phyloP scores from a whole-genome alignment of 305 asterid genomes.

The Solanum hybrid region DNA sequence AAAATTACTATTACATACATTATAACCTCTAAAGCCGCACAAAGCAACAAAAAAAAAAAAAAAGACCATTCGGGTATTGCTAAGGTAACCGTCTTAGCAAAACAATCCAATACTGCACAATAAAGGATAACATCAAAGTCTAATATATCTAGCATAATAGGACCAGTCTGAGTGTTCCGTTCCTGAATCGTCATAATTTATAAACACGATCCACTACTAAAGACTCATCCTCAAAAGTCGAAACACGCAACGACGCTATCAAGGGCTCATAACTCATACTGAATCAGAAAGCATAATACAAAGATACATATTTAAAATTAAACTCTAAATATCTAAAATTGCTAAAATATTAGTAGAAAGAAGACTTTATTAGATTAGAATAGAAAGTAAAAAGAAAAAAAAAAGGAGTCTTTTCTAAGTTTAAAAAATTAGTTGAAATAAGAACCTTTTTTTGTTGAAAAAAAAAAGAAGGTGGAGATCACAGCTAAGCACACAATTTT shows the following conservation, averaged over 20 bases:
- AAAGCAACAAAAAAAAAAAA: background rate
- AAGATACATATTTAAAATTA: no score
- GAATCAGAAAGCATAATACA: background rate
- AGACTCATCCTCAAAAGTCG: no score
- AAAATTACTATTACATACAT: background rate
- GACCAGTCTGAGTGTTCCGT: rapidly evolving
- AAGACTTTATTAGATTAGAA: background rate
- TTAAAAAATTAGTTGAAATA: background rate
- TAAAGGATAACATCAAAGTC: no score
- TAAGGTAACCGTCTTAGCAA: no score
- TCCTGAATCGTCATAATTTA: no score
- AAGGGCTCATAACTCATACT: background rate
- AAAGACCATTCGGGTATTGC: background rate
- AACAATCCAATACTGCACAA: no score
- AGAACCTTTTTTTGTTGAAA: background rate
- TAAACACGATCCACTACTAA: no score
- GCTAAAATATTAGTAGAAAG: background rate
- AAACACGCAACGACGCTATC: background rate
- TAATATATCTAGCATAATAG: no score
- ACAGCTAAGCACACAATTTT: background rate
- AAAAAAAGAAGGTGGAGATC: background rate
- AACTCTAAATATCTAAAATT: background rate
- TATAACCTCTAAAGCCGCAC: background rate
- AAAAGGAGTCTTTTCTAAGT: background rate
- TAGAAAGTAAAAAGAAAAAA: background rate